Base-by-base conservation (phyloP, 1,284 basidiomycete genomes). In the Megacollybia platyphylla region DNA sequence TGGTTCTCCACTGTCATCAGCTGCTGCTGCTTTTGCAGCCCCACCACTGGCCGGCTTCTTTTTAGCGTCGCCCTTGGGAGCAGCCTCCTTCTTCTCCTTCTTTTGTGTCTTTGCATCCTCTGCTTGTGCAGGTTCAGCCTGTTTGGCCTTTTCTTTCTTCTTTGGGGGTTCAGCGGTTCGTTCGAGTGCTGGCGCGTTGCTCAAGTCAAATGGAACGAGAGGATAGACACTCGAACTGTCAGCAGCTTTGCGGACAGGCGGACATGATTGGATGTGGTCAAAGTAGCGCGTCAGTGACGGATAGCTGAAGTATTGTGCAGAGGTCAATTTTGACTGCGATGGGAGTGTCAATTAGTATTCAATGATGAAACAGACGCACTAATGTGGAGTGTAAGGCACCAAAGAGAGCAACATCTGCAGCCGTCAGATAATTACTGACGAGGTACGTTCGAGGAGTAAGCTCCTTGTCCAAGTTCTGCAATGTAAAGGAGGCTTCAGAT, bases 271-370 rank as follows among this genome's bases (percentile, higher is more conserved):
- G 47, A 97, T 76, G 59, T 94, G 87, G 58, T 92, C 85, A 57
- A 96, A 94, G 71, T 93, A 94, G 42, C 93, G 87, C 37, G 87
- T 86, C 39, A 97, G 62, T 20, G 87, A 74, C 5, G 92, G 88
- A 45, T 77, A 73, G 24, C 78, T 63, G 57, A 83, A 81, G 64
- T 87, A 81, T 58, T 85, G 75, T 17, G 71, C 51, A 0, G 82
- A 66, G 49, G 74, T 71, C 20, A 82, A 60, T 57, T 77, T 75
- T 5, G 79, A 74, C 86, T 88, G 54, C 3, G 44, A 40, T 8
- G 13, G 17, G 8, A 15, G 11, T 9, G n/a, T 29, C 56, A 55
- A 40, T 41, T 4, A 13, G 11, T 28, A 6, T 27, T 32, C 20
- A 43, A 43, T 5, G 29, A 31, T 17, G 11, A n/a, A 17, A n/a